Base-by-base conservation (phyloP, 352 stramenopile species). In the Globisporangium paroecandrum region DNA sequence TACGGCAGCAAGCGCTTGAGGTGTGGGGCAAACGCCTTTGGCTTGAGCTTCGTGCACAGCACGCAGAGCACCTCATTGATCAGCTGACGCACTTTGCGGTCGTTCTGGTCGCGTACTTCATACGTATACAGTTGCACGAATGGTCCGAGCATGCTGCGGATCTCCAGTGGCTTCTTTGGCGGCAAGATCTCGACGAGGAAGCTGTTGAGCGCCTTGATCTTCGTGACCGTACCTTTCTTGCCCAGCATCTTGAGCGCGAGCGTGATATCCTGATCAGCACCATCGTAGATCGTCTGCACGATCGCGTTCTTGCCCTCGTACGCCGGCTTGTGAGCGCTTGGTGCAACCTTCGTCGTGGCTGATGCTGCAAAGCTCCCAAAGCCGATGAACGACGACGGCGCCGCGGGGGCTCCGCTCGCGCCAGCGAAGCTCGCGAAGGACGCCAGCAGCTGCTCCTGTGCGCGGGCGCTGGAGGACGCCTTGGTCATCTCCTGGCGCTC, bases 191-290 rank as follows among this genome's bases (percentile, higher is more conserved):
- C 77, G 0, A 58, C 41, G 13, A 91, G 61, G 22, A 95, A 79
- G 24, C 65, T 82, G n/a, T 84, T 70, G 25, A 95, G 75, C 62
- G 87, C 85, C 77, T 95, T 95, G 58, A 72, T 81, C 73, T 95
- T 95, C 58, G 85, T 94, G 70, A 93, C 83, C 0, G 75, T 71
- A 54, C 84, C 87, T 62, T 93, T 93, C 75, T 95, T 95, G 43
- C 79, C 81, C 51, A 95, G 70, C 85, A 93, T 92, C 72, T 95
- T 95, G 64, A 95, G 82, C 47, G 81, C 82, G 67, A 94, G 70
- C 27, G 81, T 66, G 56, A 95, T 85, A 32, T 92, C 85, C 62
- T 91, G 80, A 78, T 95, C 87, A 18, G 77, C 66, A 10, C 87
- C 87, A 46, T 93, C 83, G 72, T 95, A 95, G 49, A 95, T 87